Percentiles rank a stretch among this genome's conserved stretches.
Evolutionary conservation across 805 yeast species (phyloP).

Genomic region (Nakazawaea holstii): DNA sequence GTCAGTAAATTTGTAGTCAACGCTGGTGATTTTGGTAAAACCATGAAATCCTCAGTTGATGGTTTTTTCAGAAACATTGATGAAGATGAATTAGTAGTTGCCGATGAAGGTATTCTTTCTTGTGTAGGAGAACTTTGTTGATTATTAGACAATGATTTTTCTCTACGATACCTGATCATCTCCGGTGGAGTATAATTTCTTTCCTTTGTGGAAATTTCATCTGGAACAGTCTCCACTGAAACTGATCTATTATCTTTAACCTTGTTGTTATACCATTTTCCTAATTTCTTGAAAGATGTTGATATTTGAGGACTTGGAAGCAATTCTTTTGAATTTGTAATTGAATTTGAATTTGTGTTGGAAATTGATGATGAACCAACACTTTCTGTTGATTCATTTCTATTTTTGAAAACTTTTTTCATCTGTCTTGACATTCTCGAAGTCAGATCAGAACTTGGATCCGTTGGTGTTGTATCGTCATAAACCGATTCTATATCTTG

Average conservation of each 20-base stretch:
- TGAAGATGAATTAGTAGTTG: neutral
- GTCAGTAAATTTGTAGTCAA: neutral
- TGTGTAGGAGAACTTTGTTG: no score
- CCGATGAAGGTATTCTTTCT: no score
- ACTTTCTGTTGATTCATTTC: slow-evolving; percentile 22
- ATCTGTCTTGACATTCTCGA: slow-evolving; percentile 15
- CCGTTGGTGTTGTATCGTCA: neutral
- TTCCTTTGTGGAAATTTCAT: slow-evolving; percentile 7
- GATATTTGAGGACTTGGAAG: slow-evolving; percentile 18
- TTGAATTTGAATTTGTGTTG: slow-evolving; percentile 18
- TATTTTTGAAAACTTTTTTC: slow-evolving; percentile 19
- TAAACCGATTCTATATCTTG: neutral
- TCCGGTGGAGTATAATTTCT: slow-evolving; percentile 42
- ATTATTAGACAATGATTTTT: neutral
- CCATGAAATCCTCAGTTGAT: neutral
- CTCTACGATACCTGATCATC: slow-evolving; percentile 43
- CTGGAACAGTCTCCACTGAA: slow-evolving; percentile 10
- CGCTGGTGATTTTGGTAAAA: neutral
- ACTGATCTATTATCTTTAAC: slow-evolving; percentile 19
- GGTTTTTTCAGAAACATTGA: neutral
- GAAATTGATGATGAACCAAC: slow-evolving; percentile 14
- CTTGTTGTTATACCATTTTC: slow-evolving; percentile 63
- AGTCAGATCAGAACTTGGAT: slow-evolving; percentile 12
- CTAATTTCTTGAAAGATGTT: slow-evolving; percentile 51
- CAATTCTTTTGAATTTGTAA: slow-evolving; percentile 14